Base-by-base conservation (phyloP, 2,329 filamentous ascomycete species). In the Lachnellula suecica region DNA sequence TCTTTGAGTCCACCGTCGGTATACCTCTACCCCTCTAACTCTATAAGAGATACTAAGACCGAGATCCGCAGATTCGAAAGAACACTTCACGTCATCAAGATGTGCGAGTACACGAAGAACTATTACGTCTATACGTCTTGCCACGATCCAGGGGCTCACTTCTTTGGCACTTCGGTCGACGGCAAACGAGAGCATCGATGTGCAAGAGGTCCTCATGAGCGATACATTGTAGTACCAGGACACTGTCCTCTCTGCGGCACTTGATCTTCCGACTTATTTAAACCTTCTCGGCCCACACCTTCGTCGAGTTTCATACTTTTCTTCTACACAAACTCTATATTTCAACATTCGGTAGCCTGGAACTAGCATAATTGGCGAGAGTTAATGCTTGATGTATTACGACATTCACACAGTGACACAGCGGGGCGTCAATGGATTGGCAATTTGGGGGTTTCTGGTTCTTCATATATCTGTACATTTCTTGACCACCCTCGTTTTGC, bases 71-170 rank as follows among this genome's bases (percentile, higher is more conserved):
- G 20, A 43, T 15, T 19, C 37, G 8, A 19, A 3, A 22, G 19
- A 10, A 19, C 13, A 20, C 34, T n/a, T 51, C 25, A 34, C 45
- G 9, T 44, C 20, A 20, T 19, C 56, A 71, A 60, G 25, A 79
- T 79, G 77, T 79, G 77, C 72, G 72, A 78, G 64, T 88, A 85
- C 65, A 87, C 83, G 64, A 88, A 87, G 64, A 89, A 89, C 70
- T 90, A 86, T 69, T 89, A 89, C 71, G 85, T 91, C 69, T 90
- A 89, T 72, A 84, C 84, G 52, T 78, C 81, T 40, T 91, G 87
- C 65, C 70, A 78, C 51, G 84, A 89, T 64, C 87, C 86, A 0
- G 82, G 82, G 37, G 76, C 80, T 15, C 87, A 91, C 68, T 89
- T 89, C 70, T 85, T 88, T 68, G 78, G 81, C 58, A 89, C 84